A percentile compares a stretch with the other conserved stretches of the same genome.
Conservation (phyloP, 257 asterid genomes). For the Cruciata laevipes region DNA sequence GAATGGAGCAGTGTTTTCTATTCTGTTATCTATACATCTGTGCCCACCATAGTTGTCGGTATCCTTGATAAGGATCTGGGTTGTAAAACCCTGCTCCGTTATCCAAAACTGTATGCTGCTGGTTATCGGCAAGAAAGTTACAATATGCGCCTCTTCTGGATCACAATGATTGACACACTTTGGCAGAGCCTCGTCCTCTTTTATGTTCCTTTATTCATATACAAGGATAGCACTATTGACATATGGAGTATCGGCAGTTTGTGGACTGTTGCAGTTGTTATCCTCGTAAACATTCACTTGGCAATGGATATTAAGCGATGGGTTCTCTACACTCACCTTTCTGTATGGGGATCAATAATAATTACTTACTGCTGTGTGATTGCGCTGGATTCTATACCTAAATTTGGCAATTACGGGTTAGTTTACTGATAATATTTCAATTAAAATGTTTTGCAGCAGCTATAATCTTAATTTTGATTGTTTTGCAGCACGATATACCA, state of each 20-base stretch:
- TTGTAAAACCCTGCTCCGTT: slow-evolving; percentile 66
- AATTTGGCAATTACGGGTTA: slow-evolving; percentile 78
- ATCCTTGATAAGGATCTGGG: slow-evolving; percentile 91
- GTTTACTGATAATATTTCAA: slow-evolving; percentile 19
- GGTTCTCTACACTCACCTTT: slow-evolving; percentile 69
- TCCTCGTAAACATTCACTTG: slow-evolving; percentile 81
- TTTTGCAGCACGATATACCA: slow-evolving; percentile 82
- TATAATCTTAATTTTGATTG: neutral
- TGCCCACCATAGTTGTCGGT: slow-evolving; percentile 92
- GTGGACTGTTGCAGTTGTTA: slow-evolving; percentile 92
- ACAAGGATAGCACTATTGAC: slow-evolving; percentile 74
- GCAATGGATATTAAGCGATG: slow-evolving; percentile 95
- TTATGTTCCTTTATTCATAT: slow-evolving; percentile 64
- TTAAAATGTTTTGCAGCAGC: slow-evolving; percentile 10
- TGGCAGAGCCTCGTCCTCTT: slow-evolving; percentile 99
- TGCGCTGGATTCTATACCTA: slow-evolving; percentile 78
- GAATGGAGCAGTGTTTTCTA: slow-evolving; percentile 97
- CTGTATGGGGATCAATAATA: slow-evolving; percentile 85
- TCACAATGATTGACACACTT: slow-evolving; percentile 84
- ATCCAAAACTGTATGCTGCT: slow-evolving; percentile 91
- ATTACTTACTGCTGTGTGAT: slow-evolving; percentile 39
- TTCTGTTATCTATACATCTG: slow-evolving; percentile 83
- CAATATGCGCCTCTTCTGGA: slow-evolving; percentile 84
- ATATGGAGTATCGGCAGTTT: slow-evolving; percentile 98
- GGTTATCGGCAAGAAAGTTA: slow-evolving; percentile 94